Evolutionary conservation across 2,329 filamentous ascomycete species (phyloP).

Genomic region (Verticillium longisporum): DNA sequence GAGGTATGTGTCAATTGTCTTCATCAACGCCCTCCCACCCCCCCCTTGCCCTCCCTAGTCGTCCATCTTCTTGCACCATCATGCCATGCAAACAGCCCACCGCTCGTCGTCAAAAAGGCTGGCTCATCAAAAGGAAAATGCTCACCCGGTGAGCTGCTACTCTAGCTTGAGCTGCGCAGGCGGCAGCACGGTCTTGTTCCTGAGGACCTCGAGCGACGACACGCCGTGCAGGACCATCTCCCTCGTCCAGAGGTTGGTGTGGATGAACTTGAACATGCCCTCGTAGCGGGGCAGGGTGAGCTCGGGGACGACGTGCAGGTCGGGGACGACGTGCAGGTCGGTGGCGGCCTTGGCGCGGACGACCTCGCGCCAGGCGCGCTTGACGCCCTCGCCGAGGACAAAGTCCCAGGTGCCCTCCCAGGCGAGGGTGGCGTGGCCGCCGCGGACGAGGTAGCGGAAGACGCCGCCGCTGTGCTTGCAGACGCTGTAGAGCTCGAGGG

Average conservation of each 20-base stretch:
- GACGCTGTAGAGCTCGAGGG: slow-evolving; percentile 20
- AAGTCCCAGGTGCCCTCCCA: not conserved
- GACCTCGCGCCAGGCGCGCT: not conserved
- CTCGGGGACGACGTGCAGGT: too few species aligned
- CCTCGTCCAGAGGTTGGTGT: slow-evolving; percentile 15
- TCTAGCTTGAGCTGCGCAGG: not conserved
- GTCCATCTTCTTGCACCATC: too few species aligned
- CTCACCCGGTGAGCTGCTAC: not conserved
- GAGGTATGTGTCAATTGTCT: too few species aligned
- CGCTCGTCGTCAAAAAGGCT: too few species aligned
- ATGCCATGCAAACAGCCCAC: too few species aligned
- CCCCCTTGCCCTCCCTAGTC: too few species aligned
- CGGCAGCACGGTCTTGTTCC: slow-evolving; percentile 3
- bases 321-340: not conserved
- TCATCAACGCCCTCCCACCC: too few species aligned
- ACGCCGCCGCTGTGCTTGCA: slow-evolving; percentile 14
- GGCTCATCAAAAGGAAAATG: too few species aligned
- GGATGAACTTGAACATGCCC: slow-evolving; percentile 11
- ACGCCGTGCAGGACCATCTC: slow-evolving; percentile 10
- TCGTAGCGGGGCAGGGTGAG: not conserved
- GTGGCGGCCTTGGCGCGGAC: not conserved
- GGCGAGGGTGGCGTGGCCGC: not conserved
- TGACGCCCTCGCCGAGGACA: not conserved
- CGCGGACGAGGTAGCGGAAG: slow-evolving; percentile 17
- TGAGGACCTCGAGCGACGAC: slow-evolving; percentile 8